Evolutionary conservation across 2,329 filamentous ascomycete genomes (phyloP).

Genomic region (Sarocladium kiliense): DNA sequence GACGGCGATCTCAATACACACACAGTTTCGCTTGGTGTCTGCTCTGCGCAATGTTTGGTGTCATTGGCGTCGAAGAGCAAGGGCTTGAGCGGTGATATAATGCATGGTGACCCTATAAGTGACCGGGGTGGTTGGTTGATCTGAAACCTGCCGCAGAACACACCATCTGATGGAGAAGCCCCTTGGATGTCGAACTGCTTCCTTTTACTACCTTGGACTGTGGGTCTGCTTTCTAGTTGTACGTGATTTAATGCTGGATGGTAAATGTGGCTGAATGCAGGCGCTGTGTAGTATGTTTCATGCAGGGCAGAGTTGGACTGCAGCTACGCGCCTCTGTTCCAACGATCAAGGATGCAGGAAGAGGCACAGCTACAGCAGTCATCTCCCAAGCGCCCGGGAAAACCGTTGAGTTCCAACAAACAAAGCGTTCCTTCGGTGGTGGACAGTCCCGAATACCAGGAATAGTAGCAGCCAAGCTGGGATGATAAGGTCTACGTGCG

Average conservation of each 20-base stretch:
- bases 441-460: not conserved
- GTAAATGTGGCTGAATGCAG: not conserved
- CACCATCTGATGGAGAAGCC: not conserved
- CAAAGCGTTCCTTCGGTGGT: not conserved
- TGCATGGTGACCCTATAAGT: not conserved
- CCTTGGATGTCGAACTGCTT: too few relatives aligned
- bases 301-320: not conserved
- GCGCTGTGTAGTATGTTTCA: not conserved
- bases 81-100: not conserved
- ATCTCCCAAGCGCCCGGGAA: not conserved
- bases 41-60: not conserved
- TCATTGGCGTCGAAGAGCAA: not conserved
- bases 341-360: not conserved
- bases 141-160: constrained; percentile 8
- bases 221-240: too few relatives aligned
- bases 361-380: not conserved
- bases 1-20: not conserved
- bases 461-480: constrained; percentile 1
- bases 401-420: not conserved
- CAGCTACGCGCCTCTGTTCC: not conserved
- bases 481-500: not conserved
- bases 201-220: not conserved
- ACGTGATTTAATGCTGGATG: too few relatives aligned
- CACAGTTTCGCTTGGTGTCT: not conserved
- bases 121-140: not conserved